Percentiles rank a stretch among this genome's conserved stretches.
Evolutionary conservation across 2,329 filamentous ascomycete species (phyloP).

Genomic region (Sporothrix brasiliensis): DNA sequence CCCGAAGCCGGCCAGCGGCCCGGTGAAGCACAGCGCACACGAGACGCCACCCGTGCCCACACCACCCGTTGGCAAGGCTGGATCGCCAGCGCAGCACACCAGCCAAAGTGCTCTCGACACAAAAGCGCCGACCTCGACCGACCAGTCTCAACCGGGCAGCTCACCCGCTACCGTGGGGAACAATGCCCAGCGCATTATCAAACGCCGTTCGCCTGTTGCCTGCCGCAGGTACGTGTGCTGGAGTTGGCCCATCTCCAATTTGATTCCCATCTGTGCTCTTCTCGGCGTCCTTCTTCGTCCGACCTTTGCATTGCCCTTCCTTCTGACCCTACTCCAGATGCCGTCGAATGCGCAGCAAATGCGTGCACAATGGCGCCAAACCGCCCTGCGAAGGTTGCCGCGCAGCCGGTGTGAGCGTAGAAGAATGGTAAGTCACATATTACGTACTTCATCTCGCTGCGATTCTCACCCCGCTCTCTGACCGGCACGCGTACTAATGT

Average conservation of each 20-base stretch:
- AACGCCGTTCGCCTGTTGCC: conserved; percentile 37
- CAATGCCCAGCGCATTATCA: conserved; percentile 32
- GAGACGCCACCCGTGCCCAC: neutral
- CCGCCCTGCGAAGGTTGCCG: conserved; percentile 53
- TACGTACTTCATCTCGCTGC: neutral
- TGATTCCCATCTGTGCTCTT: neutral
- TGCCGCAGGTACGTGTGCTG: conserved; percentile 33
- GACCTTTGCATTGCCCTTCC: neutral
- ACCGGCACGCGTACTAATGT: neutral
- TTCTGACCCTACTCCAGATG: conserved; percentile 31
- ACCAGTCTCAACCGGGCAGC: neutral
- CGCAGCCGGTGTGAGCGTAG: conserved; percentile 52
- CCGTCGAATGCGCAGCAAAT: conserved; percentile 38
- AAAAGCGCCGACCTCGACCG: neutral
- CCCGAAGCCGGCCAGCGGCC: conserved; percentile 10
- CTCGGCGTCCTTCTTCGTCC: neutral
- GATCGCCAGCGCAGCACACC: neutral
- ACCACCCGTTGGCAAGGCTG: neutral
- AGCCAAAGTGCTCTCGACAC: neutral
- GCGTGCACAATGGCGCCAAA: conserved; percentile 35
- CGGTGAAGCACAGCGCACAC: neutral
- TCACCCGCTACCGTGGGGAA: neutral
- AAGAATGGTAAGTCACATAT: conserved; percentile 52
- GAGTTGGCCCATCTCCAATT: neutral
- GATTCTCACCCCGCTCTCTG: neutral